These are phyloP conservation scores for Pestalotiopsis sp. DNA, from an alignment of 2,329 filamentous ascomycete species.

Conservation along the genomic window DNA sequence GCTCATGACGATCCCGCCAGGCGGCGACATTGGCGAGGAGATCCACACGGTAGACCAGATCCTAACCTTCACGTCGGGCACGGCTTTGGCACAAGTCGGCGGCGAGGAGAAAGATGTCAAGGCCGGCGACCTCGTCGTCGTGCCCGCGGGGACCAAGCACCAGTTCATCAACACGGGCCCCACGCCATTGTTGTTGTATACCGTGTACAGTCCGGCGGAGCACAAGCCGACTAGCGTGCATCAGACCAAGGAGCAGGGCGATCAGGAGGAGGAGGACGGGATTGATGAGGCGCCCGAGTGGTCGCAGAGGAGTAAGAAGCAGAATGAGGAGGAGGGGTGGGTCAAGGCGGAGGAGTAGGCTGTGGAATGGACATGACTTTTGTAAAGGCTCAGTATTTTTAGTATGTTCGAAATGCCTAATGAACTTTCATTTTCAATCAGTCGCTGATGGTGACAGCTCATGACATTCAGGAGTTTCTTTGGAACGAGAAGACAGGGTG, in stretches of 20 bases:
- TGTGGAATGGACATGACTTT: not conserved
- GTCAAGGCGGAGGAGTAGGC: conserved; percentile 42
- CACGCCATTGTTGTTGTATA: conserved; percentile 62
- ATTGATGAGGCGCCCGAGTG: conserved; percentile 64
- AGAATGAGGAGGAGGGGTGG: conserved; percentile 59
- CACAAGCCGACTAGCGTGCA: conserved; percentile 63
- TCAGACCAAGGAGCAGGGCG: conserved; percentile 64
- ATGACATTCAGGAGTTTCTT: no score
- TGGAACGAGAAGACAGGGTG: no score
- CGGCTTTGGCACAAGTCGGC: conserved; percentile 59
- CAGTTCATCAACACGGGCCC: conserved; percentile 66
- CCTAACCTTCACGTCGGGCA: conserved; percentile 64
- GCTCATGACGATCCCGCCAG: conserved; percentile 65
- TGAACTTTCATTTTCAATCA: not conserved
- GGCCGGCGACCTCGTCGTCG: conserved; percentile 42
- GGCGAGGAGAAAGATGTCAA: conserved; percentile 56
- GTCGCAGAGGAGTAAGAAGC: conserved; percentile 56
- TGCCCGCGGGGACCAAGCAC: conserved; percentile 67
- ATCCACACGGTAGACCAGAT: conserved; percentile 67
- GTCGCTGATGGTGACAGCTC: no score
- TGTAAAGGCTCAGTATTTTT: not conserved
- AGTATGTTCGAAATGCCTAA: not conserved
- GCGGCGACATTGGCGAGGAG: conserved; percentile 69
- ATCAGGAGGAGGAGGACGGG: conserved; percentile 63
- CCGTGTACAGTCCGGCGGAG: conserved; percentile 65